Base-by-base conservation (phyloP, 2,329 filamentous ascomycete species). In the Huntiella bhutanensis region DNA sequence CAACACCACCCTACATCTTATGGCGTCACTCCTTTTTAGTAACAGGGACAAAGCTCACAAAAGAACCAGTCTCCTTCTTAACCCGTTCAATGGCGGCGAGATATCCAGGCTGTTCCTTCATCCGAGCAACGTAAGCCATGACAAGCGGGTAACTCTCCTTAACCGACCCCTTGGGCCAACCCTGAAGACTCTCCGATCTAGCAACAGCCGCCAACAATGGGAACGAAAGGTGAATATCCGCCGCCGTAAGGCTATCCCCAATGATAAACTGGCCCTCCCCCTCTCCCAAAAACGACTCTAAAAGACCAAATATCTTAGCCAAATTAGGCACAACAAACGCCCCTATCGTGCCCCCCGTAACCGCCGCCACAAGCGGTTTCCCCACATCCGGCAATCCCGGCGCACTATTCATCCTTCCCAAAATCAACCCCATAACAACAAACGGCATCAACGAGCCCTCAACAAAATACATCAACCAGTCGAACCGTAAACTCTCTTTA, bases 361-460 rank as follows among this genome's bases (percentile, higher is more conserved):
- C 62, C 46, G 63, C 52, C 13, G 59, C 54, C 2, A 70, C 69
- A 48, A 75, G 59, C 49, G 70, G 70, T 1, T 70, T 66, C 52
- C 73, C 58, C 53, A 70, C 62, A 58, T 72, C 73, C 12, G 71
- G 71, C 1, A 73, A 59, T 17, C 56, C 55, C 22, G 22, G 22
- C 1, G 60, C 55, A 1, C 65, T 62, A 50, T 66, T 68, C 51
- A 74, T 60, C 19, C 68, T 59, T 3, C 56, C 56, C 10, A 81
- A 64, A 19, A 93, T 62, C 12, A 91, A 57, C 11, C 68, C 63
- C 51, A 83, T 61, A 1, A 87, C 61, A 51, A 91, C 59, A 41
- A 76, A 65, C 0, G 75, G 71, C 79, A 92, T 91, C 51, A 95
- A 62, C 51, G 74, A 83, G 8, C 87, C 88, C 63, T 95, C 88